Conservation (phyloP, 2,329 filamentous ascomycete species). For the Coleophoma crateriformis region DNA sequence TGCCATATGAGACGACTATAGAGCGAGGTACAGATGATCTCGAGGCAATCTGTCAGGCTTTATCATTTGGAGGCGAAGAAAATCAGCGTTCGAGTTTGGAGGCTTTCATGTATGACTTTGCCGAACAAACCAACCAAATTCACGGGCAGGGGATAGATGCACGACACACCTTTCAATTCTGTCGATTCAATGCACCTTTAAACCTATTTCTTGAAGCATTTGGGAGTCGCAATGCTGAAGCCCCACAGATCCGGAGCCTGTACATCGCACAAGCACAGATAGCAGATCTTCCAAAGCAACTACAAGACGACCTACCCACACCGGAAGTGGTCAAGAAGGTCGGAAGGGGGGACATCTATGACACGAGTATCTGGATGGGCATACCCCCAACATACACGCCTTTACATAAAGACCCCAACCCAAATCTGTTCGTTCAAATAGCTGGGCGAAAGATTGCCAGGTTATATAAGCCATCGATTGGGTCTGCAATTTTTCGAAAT, state of each 20-base stretch:
- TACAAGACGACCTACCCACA: slow-evolving; percentile 62
- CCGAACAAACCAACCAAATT: neutral
- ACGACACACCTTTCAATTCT: slow-evolving; percentile 28
- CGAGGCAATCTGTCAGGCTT: neutral
- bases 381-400: slow-evolving; percentile 83
- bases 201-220: slow-evolving; percentile 17
- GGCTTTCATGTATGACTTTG: neutral
- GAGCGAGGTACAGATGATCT: neutral
- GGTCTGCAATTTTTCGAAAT: slow-evolving; percentile 55
- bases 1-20: slow-evolving; percentile 52
- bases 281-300: slow-evolving; percentile 53
- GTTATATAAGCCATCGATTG: slow-evolving; percentile 60
- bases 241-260: slow-evolving; percentile 33
- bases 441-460: slow-evolving; percentile 67
- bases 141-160: neutral
- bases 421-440: slow-evolving; percentile 85
- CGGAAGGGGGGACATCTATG: slow-evolving; percentile 81
- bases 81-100: neutral
- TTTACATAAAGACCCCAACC: slow-evolving; percentile 87
- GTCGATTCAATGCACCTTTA: slow-evolving; percentile 37
- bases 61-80: neutral
- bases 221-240: neutral
- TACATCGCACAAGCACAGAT: slow-evolving; percentile 85
- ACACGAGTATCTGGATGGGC: slow-evolving; percentile 83
- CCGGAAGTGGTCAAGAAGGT: slow-evolving; percentile 57